These are phyloP conservation scores for Ailanthus altissimus DNA, from an alignment of 345 rosid species.

Conservation along the genomic window DNA sequence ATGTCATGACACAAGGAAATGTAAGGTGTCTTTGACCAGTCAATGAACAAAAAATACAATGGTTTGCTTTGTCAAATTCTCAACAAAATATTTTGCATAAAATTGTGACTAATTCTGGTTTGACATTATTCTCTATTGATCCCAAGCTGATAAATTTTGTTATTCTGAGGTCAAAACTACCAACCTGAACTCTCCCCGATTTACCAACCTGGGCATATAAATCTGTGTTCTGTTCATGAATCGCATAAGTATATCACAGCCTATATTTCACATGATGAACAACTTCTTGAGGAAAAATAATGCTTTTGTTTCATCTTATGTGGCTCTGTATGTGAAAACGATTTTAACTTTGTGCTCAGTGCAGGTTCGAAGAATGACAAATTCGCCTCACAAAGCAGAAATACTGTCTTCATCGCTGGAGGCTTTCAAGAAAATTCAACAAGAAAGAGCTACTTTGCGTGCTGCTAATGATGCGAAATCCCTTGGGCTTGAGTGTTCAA, in stretches of 20 bases:
- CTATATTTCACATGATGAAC: too few relatives aligned
- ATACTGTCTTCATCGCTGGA: slow-evolving; percentile 71
- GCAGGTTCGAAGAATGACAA: slow-evolving; percentile 81
- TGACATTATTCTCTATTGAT: background rate
- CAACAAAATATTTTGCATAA: background rate
- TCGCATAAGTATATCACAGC: background rate
- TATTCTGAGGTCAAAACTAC: background rate
- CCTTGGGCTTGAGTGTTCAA: slow-evolving; percentile 34
- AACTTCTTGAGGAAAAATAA: too few relatives aligned
- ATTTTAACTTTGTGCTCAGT: slow-evolving; percentile 28
- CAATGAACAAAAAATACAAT: background rate
- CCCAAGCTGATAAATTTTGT: background rate
- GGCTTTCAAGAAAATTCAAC: slow-evolving; percentile 73
- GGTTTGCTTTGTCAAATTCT: background rate
- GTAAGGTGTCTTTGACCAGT: background rate
- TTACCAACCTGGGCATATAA: too few relatives aligned
- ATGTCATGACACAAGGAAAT: background rate
- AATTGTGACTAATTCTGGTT: background rate
- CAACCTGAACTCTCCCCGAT: too few relatives aligned
- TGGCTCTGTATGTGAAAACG: slow-evolving; percentile 28
- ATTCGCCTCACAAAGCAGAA: slow-evolving; percentile 75
- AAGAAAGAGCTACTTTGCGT: slow-evolving; percentile 50
- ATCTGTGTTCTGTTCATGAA: background rate
- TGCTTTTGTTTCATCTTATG: background rate
- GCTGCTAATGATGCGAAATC: slow-evolving; percentile 27